Base-by-base conservation (phyloP, 441 rosid species). In the Sinapis alba region DNA sequence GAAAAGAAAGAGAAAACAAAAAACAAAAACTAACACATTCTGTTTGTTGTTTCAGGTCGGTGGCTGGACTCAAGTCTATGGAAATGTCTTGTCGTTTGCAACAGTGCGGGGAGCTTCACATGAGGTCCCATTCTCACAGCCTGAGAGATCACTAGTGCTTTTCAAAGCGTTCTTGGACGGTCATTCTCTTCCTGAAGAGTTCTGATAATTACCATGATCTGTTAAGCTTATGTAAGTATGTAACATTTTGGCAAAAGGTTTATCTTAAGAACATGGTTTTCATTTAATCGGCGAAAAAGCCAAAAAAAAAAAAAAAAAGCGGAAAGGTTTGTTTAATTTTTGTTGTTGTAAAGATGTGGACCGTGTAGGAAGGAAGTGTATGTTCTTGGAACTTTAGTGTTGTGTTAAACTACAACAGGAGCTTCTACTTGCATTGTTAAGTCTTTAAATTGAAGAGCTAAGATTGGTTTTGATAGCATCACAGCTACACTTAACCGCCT, bases 31-130 rank as follows among this genome's bases (percentile, higher is more conserved):
- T 50, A 67, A 53, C 64, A 65, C n/a, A 27, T 54, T 41, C 43
- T 1, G 7, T 11, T 79, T 75, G 74, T 71, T 30, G 58, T 74
- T 78, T 81, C 80, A 95, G 99, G 99, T 95, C 32, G 99, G 98
- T n/a, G 98, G 99, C 43, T 93, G 99, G 99, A 95, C 99, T 71
- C 97, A 93, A 81, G 99, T 91, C 62, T 90, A 91, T 67, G 94
- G 95, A 5, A 78, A 88, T 67, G 72, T 88, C 63, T 76, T 95
- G 69, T 85, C 98, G 3, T 95, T 91, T 81, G 98, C 99, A 27
- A 95, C 99, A 47, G 90, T 93, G 27, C 83, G 99, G 87, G 98
- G 99, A 82, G 98, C 98, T 65, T 86, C 99, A 6, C 99, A 95
- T 20, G 96, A 93, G 85, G 99, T 96, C 51, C 99, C 99, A 43